These are phyloP conservation scores for Ustilago cynodontis DNA, from an alignment of 1,284 basidiomycete genomes.

Conservation along the genomic window DNA sequence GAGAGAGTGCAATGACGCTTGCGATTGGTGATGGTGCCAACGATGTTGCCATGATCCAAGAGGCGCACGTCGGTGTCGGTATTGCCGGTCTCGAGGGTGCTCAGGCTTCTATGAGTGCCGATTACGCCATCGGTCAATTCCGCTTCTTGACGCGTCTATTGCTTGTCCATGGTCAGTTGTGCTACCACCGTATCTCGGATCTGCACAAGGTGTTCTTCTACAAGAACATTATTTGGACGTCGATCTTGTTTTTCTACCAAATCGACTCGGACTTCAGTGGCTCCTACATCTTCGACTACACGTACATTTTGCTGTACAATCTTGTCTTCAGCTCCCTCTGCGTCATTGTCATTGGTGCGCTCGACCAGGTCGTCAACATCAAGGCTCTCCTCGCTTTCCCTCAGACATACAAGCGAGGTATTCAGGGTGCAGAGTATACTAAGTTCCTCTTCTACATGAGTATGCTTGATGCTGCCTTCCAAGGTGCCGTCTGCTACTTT, in stretches of 20 bases:
- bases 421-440: slow-evolving; percentile 92
- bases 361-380: slow-evolving; percentile 95
- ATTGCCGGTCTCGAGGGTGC: slow-evolving; percentile 94
- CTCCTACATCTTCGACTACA: slow-evolving; percentile 95
- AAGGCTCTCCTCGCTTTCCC: slow-evolving; percentile 90
- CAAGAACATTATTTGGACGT: slow-evolving; percentile 77
- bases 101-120: slow-evolving; percentile 98
- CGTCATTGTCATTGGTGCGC: slow-evolving; percentile 91
- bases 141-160: slow-evolving; percentile 89
- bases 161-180: slow-evolving; percentile 95
- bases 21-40: slow-evolving; percentile 97
- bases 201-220: slow-evolving; percentile 82
- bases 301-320: slow-evolving; percentile 76
- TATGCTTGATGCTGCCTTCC: slow-evolving; percentile 93
- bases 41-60: slow-evolving; percentile 97
- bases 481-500: slow-evolving; percentile 90
- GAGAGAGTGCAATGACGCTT: slow-evolving; percentile 92
- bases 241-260: slow-evolving; percentile 94
- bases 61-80: slow-evolving; percentile 95
- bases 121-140: slow-evolving; percentile 98
- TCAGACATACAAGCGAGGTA: slow-evolving; percentile 91
- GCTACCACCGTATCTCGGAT: slow-evolving; percentile 93
- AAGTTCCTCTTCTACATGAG: slow-evolving; percentile 91
- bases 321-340: slow-evolving; percentile 93
- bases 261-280: slow-evolving; percentile 91